These are phyloP conservation scores for Raphanus hybrid DNA, from an alignment of 441 rosid species.

Conservation along the genomic window DNA sequence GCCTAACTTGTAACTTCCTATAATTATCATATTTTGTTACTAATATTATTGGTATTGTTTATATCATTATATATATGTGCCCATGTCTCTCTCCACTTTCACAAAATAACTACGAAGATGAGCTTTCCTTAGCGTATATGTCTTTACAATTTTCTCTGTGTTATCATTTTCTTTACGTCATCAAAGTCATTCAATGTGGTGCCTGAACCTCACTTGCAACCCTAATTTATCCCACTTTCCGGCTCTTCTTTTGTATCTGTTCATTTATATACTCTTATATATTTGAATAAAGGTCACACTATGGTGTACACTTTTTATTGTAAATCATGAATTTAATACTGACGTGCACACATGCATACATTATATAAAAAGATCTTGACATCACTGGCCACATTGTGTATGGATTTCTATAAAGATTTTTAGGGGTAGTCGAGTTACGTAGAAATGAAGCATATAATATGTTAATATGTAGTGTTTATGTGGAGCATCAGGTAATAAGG, in stretches of 20 bases:
- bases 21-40: conserved; percentile 11
- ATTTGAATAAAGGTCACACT: conserved; percentile 28
- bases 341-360: conserved; percentile 45
- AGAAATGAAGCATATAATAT: neutral
- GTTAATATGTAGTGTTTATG: neutral
- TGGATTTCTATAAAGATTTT: conserved; percentile 10
- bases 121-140: conserved; percentile 32
- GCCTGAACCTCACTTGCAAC: conserved; percentile 39
- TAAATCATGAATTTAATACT: conserved; percentile 31
- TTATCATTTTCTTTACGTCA: conserved; percentile 42
- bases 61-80: conserved; percentile 19
- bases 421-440: neutral
- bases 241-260: conserved; percentile 31
- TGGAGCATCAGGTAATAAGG: neutral
- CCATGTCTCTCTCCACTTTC: conserved; percentile 43
- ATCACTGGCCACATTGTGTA: conserved; percentile 28
- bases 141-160: conserved; percentile 37
- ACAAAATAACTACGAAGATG: conserved; percentile 38
- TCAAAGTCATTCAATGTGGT: conserved; percentile 38
- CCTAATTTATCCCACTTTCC: conserved; percentile 33
- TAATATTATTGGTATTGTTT: conserved; percentile 6
- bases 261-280: conserved; percentile 8
- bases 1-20: conserved; percentile 19
- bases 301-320: conserved; percentile 28
- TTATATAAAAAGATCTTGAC: conserved; percentile 33